Evolutionary conservation across 441 rosid species (phyloP), one percentile per base, ranked within the genome.

Genomic region (Adansonia gregorii): DNA sequence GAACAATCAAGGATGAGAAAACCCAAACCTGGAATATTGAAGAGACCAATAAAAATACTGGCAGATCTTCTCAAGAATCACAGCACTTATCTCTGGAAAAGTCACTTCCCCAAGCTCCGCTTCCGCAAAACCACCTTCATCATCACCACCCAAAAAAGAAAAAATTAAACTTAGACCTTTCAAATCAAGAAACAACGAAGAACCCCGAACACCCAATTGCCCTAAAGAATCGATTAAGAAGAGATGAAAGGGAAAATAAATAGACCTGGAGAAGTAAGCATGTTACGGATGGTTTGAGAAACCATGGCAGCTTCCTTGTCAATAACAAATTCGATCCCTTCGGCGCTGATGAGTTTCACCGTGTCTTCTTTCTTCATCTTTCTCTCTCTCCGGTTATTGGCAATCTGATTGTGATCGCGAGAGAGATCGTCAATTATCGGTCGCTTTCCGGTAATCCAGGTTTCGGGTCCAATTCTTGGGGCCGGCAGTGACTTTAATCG

Each of bases 231-330:
- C 17, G 45, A 75, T 31, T 48, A 74, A 52, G 1, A 69, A 77
- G 2, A 64, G n/a, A 68, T 5, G n/a, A 69, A 61, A 65, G 3
- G 8, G 61, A 54, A 60, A 4, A 22, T 10, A 60, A 60, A 71
- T 67, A 43, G 52, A 92, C 99, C 99, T 81, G 98, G 97, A 82
- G 99, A 95, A 43, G 96, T 93, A 17, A 95, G 94, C 99, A 95
- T 91, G 93, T 91, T 95, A 78, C 97, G 90, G 68, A 95, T 92
- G 72, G 97, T 95, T 80, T 92, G 97, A 27, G 99, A 95, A 83
- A 95, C 99, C 99, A 92, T 92, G 56, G 98, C 97, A 65, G 98
- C 95, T 90, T 93, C 93, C 78, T 85, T 91, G 83, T 92, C 92
- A 73, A 95, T 86, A 39, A 94, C 87, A 88, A 95, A 95, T 86